These are phyloP conservation scores for Zopfochytrium polystomum DNA, from an alignment of 371 early-diverging fungal genomes.

Conservation along the genomic window DNA sequence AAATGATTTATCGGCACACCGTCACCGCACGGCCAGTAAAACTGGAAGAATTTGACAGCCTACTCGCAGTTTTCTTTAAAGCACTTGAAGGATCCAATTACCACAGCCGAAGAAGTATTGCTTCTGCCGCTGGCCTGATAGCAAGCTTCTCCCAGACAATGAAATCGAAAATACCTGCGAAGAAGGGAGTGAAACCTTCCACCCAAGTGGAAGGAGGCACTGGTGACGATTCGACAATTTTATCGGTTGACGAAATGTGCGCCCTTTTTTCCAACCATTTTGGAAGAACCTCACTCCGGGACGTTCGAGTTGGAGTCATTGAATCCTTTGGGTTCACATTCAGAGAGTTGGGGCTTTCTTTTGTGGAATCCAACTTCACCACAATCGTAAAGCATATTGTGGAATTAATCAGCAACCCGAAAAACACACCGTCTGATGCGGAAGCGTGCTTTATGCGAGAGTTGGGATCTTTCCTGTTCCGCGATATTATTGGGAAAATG, in stretches of 20 bases:
- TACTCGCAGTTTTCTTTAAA: constrained; percentile 58
- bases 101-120: constrained; percentile 61
- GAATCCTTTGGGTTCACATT: constrained; percentile 78
- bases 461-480: constrained; percentile 67
- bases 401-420: constrained; percentile 44
- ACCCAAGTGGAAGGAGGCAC: constrained; percentile 6
- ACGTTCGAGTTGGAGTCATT: constrained; percentile 72
- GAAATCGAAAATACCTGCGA: constrained; percentile 21
- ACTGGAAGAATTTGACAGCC: constrained; percentile 60
- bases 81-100: constrained; percentile 68
- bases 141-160: constrained; percentile 55
- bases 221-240: constrained; percentile 30
- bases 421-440: constrained; percentile 25
- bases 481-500: constrained; percentile 70
- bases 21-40: constrained; percentile 41
- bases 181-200: constrained; percentile 16
- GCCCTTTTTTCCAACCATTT: constrained; percentile 59
- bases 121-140: constrained; percentile 62
- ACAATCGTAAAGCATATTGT: constrained; percentile 64
- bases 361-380: constrained; percentile 74
- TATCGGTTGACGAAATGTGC: constrained; percentile 70
- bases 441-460: constrained; percentile 66
- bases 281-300: constrained; percentile 59
- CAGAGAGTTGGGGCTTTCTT: constrained; percentile 63
- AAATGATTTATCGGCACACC: constrained; percentile 34